Evolutionary conservation across 1,284 basidiomycete species (phyloP).

Genomic region (Trametes polyzona): DNA sequence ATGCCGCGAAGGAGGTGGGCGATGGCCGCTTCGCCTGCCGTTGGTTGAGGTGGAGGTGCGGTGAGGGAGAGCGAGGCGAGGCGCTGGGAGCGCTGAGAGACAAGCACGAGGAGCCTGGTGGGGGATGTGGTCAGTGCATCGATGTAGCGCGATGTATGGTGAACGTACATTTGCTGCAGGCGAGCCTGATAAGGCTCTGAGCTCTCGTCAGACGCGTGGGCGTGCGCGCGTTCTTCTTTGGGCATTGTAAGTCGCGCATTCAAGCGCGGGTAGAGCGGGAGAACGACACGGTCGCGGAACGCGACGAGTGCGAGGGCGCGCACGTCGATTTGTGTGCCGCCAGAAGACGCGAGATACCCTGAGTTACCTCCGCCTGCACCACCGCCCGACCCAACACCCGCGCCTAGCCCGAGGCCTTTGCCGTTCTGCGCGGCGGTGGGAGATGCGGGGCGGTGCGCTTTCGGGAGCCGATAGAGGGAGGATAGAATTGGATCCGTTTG

Average conservation of each 20-base stretch:
- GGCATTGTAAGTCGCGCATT: conserved; percentile 55
- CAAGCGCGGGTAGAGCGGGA: conserved; percentile 63
- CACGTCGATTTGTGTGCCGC: conserved; percentile 65
- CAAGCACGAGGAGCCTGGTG: conserved; percentile 74
- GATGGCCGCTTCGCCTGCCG: conserved; percentile 65
- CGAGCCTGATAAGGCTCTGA: conserved; percentile 57
- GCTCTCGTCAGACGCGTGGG: conserved; percentile 29
- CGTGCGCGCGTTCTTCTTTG: conserved; percentile 50
- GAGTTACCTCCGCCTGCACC: too few relatives aligned
- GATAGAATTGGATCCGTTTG: conserved; percentile 75
- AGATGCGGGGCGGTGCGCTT: conserved; percentile 53
- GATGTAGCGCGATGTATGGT: neutral
- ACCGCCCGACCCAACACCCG: too few relatives aligned
- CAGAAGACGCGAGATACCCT: conserved; percentile 31
- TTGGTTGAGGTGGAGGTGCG: conserved; percentile 53
- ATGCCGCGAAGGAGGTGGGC: conserved; percentile 63
- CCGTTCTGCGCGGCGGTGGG: conserved; percentile 57
- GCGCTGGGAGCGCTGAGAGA: conserved; percentile 61
- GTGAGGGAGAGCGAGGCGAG: conserved; percentile 57
- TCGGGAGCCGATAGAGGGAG: conserved; percentile 66
- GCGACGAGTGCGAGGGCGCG: conserved; percentile 77
- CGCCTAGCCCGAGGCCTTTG: conserved; percentile 41
- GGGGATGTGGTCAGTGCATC: neutral
- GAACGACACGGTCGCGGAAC: conserved; percentile 81
- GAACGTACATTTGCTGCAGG: conserved; percentile 74